A percentile compares a stretch with the other conserved stretches of the same genome.
Conservation (phyloP, 805 yeast species). For the Sungouiella blattae region DNA sequence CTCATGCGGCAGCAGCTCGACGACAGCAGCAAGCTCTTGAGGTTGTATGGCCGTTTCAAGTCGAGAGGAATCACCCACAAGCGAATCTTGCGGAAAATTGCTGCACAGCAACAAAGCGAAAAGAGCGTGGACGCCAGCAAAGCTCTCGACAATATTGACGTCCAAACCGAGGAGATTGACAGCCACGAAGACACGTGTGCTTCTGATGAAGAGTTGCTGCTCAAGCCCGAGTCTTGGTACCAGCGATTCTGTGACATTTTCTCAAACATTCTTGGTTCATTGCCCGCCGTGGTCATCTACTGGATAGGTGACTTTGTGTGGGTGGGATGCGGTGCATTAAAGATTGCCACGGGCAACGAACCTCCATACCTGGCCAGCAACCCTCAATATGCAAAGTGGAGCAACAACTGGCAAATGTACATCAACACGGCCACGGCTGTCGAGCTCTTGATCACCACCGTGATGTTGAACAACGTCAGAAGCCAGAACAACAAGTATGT, state of each 20-base stretch:
- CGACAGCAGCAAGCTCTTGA: not conserved
- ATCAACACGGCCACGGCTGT: not conserved
- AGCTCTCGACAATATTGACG: not conserved
- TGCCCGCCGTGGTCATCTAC: not conserved
- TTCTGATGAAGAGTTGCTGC: not conserved
- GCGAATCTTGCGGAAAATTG: not conserved
- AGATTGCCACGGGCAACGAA: not conserved
- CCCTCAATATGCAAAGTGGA: not conserved
- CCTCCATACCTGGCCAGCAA: not conserved
- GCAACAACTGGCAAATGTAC: not conserved
- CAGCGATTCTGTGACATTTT: not conserved
- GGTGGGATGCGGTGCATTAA: not conserved
- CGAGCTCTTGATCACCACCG: not conserved
- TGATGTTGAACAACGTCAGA: conserved; percentile 38
- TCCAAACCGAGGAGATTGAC: not conserved
- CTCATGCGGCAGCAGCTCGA: not conserved
- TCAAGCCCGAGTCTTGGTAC: not conserved
- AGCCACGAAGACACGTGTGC: too few relatives aligned
- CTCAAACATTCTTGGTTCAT: not conserved
- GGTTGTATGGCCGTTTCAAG: not conserved
- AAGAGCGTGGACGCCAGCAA: too few relatives aligned
- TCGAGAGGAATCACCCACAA: not conserved
- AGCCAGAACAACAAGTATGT: conserved; percentile 32
- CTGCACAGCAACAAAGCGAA: not conserved
- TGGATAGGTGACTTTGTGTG: not conserved